phyloP scores from a whole-genome alignment of 2,329 filamentous ascomycete genomes.

The Colletotrichum horii region DNA sequence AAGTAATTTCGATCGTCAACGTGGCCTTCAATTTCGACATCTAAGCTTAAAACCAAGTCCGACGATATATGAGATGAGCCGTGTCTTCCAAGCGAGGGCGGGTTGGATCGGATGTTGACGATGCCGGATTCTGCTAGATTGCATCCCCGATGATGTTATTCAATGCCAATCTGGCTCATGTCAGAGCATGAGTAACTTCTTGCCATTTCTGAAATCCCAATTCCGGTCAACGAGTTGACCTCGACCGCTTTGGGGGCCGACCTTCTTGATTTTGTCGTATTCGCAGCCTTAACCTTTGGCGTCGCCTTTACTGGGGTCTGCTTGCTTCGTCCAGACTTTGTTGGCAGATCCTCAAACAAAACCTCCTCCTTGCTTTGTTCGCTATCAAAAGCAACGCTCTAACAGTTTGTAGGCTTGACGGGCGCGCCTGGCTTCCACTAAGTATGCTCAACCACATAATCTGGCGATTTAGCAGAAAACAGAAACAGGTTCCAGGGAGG shows the following conservation, averaged over 20 bases:
- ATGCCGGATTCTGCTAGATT: background rate
- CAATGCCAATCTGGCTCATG: no score
- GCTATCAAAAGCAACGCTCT: slow-evolving; percentile 61
- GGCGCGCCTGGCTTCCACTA: no score
- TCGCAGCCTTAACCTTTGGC: background rate
- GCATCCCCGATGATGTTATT: no score
- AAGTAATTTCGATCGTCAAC: background rate
- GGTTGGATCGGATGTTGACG: no score
- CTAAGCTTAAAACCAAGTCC: background rate
- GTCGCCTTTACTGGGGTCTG: slow-evolving; percentile 23
- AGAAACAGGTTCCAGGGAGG: no score
- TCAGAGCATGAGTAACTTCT: no score
- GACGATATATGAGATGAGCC: background rate
- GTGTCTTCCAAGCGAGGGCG: background rate
- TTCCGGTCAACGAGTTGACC: no score
- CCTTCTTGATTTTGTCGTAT: slow-evolving; percentile 5
- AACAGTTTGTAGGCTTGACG: no score
- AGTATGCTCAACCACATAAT: no score
- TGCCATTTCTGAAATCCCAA: no score
- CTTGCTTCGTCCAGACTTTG: slow-evolving; percentile 33
- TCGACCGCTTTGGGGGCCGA: slow-evolving; percentile 2
- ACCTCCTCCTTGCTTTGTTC: slow-evolving; percentile 42
- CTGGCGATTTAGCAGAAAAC: no score
- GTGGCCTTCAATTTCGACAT: background rate
- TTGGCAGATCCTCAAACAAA: slow-evolving; percentile 58